Percentiles rank a stretch among this genome's conserved stretches.
Evolutionary conservation across 1,284 basidiomycete species (phyloP).

Genomic region (Trametes sp.): DNA sequence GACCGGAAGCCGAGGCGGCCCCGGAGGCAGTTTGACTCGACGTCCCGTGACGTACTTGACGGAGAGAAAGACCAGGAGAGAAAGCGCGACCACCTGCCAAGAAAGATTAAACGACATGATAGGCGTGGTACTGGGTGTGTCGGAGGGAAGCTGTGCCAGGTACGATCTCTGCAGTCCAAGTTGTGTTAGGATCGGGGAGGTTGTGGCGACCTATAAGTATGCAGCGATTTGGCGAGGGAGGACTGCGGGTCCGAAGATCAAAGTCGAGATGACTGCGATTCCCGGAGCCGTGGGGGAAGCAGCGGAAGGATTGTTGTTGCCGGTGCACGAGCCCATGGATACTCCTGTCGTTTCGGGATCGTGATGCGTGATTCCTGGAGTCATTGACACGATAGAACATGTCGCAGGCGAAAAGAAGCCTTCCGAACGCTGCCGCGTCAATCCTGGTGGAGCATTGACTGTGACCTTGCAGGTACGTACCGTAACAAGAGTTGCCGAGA

Average conservation of each 20-base stretch:
- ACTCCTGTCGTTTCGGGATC: background rate
- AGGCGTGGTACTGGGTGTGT: background rate
- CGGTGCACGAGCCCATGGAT: background rate
- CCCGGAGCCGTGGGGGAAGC: background rate
- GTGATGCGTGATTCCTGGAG: background rate
- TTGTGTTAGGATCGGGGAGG: background rate
- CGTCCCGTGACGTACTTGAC: background rate
- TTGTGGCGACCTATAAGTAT: background rate
- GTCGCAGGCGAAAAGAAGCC: too few species aligned
- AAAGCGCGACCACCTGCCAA: background rate
- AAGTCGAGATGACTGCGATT: background rate
- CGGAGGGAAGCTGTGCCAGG: background rate
- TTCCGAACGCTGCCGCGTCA: too few species aligned
- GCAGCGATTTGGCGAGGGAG: too few species aligned
- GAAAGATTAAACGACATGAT: background rate
- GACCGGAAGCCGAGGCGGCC: slow-evolving; percentile 25
- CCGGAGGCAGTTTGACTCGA: slow-evolving; percentile 27
- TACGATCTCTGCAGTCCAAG: background rate
- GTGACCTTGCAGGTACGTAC: too few species aligned
- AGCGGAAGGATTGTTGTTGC: background rate
- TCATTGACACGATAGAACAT: background rate
- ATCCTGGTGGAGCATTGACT: too few species aligned
- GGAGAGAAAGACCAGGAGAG: slow-evolving; percentile 11
- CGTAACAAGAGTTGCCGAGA: too few species aligned
- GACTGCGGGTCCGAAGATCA: background rate